Conservation (phyloP, 2,329 filamentous ascomycete genomes). For the Paraphaeosphaeria sporulosa region DNA sequence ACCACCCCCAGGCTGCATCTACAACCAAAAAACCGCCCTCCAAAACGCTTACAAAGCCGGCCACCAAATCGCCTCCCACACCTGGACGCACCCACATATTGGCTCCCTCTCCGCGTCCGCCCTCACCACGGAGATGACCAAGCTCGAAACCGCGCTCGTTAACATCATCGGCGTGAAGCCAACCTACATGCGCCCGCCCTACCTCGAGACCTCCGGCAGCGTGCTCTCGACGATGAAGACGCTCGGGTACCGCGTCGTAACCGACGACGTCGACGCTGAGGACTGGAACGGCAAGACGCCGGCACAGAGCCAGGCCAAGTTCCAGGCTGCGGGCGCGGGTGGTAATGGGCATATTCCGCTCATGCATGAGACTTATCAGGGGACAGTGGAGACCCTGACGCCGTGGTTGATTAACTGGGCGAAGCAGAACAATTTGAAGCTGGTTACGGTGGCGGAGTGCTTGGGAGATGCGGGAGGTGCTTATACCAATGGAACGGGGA, state of each 20-base stretch:
- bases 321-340: slow-evolving; percentile 39
- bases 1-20: slow-evolving; percentile 41
- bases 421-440: slow-evolving; percentile 44
- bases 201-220: slow-evolving; percentile 43
- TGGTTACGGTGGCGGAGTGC: slow-evolving; percentile 45
- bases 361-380: slow-evolving; percentile 47
- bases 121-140: slow-evolving; percentile 42
- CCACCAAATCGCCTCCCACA: slow-evolving; percentile 48
- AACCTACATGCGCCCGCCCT: slow-evolving; percentile 49
- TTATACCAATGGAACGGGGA: slow-evolving; percentile 36
- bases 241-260: slow-evolving; percentile 47
- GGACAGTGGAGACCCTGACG: slow-evolving; percentile 43
- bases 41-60: slow-evolving; percentile 43
- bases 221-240: slow-evolving; percentile 44
- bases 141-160: slow-evolving; percentile 43
- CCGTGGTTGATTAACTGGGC: slow-evolving; percentile 49
- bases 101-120: slow-evolving; percentile 39
- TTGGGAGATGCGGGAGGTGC: slow-evolving; percentile 39
- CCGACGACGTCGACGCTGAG: slow-evolving; percentile 42
- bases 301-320: slow-evolving; percentile 42
- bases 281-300: slow-evolving; percentile 46
- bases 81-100: slow-evolving; percentile 44
- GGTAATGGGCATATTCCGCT: slow-evolving; percentile 47
- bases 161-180: slow-evolving; percentile 48
- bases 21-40: slow-evolving; percentile 40